A percentile compares a stretch with the other conserved stretches of the same genome.
Evolutionary conservation across 805 yeast genomes (phyloP).

Genomic region (Metschnikowia drakensbergensis): DNA sequence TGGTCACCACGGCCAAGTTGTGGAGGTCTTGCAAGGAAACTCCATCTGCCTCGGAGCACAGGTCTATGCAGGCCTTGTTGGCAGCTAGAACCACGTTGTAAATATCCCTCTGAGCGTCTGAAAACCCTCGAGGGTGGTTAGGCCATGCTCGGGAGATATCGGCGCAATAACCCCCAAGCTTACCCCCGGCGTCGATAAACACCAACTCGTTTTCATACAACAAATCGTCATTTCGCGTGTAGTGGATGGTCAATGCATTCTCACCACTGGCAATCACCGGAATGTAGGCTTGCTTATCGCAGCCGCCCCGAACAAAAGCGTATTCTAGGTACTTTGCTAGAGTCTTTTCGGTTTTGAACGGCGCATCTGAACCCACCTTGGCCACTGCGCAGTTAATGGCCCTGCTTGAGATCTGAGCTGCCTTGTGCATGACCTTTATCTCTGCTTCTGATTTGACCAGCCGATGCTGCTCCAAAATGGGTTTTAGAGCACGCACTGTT

Average conservation of each 20-base stretch:
- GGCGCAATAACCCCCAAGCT: slow-evolving; percentile 88
- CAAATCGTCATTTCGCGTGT: slow-evolving; percentile 85
- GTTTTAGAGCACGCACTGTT: slow-evolving; percentile 40
- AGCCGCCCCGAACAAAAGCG: slow-evolving; percentile 79
- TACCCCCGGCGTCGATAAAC: slow-evolving; percentile 93
- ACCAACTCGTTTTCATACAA: slow-evolving; percentile 77
- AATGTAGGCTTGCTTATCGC: slow-evolving; percentile 83
- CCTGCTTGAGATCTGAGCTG: slow-evolving; percentile 76
- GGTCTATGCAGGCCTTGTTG: slow-evolving; percentile 69
- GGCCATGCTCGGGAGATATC: slow-evolving; percentile 99
- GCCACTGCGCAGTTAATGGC: slow-evolving; percentile 84
- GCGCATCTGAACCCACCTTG: slow-evolving; percentile 37
- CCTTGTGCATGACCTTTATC: slow-evolving; percentile 71
- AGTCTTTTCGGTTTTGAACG: slow-evolving; percentile 69
- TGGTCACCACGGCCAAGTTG: slow-evolving; percentile 53
- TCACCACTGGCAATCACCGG: slow-evolving; percentile 96
- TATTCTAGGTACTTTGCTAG: slow-evolving; percentile 79
- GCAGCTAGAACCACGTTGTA: slow-evolving; percentile 86
- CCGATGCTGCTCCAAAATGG: slow-evolving; percentile 49
- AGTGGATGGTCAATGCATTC: slow-evolving; percentile 88
- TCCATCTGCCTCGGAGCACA: slow-evolving; percentile 53
- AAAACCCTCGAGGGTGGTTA: slow-evolving; percentile 62
- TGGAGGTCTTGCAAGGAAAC: slow-evolving; percentile 73
- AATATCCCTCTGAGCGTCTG: slow-evolving; percentile 75
- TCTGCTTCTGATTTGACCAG: slow-evolving; percentile 75